Evolutionary conservation across 495 filamentous ascomycete species (phyloP).

Genomic region (Trichoderma virens): DNA sequence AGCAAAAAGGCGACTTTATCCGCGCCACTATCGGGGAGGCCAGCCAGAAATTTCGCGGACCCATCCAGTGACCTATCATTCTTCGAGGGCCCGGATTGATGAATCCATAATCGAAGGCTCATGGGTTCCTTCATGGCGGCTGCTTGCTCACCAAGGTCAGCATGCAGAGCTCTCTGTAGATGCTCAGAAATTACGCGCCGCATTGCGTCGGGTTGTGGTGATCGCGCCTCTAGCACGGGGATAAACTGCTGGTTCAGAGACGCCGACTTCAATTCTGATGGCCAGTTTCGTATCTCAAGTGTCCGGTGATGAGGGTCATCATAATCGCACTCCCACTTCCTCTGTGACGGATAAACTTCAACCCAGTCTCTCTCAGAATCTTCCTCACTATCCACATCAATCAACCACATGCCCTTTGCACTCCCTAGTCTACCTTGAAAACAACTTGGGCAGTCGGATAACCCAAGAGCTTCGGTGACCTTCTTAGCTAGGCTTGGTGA

Average conservation of each 20-base stretch:
- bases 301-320: slow-evolving; percentile 46
- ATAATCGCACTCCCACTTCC: slow-evolving; percentile 63
- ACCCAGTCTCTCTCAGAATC: slow-evolving; percentile 53
- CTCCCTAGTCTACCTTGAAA: slow-evolving; percentile 79
- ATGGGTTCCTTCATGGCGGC: slow-evolving; percentile 42
- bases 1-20: slow-evolving; percentile 50
- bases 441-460: slow-evolving; percentile 56
- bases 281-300: slow-evolving; percentile 63
- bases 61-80: slow-evolving; percentile 26
- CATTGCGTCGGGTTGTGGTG: slow-evolving; percentile 41
- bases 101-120: slow-evolving; percentile 50
- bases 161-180: slow-evolving; percentile 49
- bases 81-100: slow-evolving; percentile 28
- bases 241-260: slow-evolving; percentile 73
- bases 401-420: slow-evolving; percentile 86
- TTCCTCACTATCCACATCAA: slow-evolving; percentile 45
- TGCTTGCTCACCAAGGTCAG: slow-evolving; percentile 53
- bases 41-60: slow-evolving; percentile 38
- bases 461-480: slow-evolving; percentile 51
- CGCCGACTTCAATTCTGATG: slow-evolving; percentile 53
- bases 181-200: slow-evolving; percentile 49
- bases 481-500: slow-evolving; percentile 54
- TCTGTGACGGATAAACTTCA: slow-evolving; percentile 68
- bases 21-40: slow-evolving; percentile 41
- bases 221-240: slow-evolving; percentile 63